Evolutionary conservation across 2,329 filamentous ascomycete genomes (phyloP), one percentile per base, ranked within the genome.

Genomic region (Cladosporium sphaerospermum): DNA sequence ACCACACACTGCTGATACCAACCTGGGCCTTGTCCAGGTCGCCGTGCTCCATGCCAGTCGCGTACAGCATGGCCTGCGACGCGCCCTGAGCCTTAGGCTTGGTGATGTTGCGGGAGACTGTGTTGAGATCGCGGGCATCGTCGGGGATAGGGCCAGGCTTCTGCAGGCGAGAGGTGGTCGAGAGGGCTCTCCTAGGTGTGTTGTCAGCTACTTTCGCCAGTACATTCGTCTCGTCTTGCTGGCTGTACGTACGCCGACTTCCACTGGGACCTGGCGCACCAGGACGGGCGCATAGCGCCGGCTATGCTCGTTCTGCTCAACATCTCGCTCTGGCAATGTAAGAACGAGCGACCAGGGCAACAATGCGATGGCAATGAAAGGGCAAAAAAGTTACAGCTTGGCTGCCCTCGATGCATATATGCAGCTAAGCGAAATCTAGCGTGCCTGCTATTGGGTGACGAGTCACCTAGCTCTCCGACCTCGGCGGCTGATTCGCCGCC

Each of bases 11-110:
- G 40, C 92, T 95, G 69, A 99, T 97, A 61, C 93, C 93, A 62
- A 99, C 86, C 77, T 99, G 95, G 23, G 93, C 87, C 78, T 97
- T 99, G 76, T 86, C 85, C 85, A 97, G 88, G 72, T 96, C 91
- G 53, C 80, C 79, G 67, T 95, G 88, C 40, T 76, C 82, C 64
- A 99, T 77, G 51, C 95, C 95, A 1, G 92, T 96, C 61, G 89
- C 93, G 77, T 96, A 99, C 54, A 99, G 80, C 95, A 99, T 99
- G 59, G 95, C 93, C 77, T 99, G 93, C 40, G 93, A 97, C 52
- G 95, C 93, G 62, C 93, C 93, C 77, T 99, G 93, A 33, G 92
- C 93, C 77, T 96, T 97, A 69, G 91, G 92, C 75, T 97, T 91
- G 23, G 93, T 99, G 75, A 99, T 92, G 69, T 78, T 72, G 57